phyloP scores from a whole-genome alignment of 2,329 filamentous ascomycete genomes.

The Ilyonectria destructans region DNA sequence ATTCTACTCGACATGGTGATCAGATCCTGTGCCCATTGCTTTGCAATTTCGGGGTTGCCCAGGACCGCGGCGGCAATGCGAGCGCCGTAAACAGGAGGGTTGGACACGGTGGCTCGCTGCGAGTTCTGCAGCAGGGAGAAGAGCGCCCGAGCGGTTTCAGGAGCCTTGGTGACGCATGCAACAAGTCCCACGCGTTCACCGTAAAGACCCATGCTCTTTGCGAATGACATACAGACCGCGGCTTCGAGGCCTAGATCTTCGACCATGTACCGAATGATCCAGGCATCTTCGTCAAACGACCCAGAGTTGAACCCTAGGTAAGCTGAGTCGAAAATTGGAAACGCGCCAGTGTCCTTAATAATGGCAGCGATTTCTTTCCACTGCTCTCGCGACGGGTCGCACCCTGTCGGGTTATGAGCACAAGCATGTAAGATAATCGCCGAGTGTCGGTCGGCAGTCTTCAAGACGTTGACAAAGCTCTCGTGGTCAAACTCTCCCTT shows the following conservation, averaged over 20 bases:
- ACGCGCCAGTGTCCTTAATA: conserved; percentile 24
- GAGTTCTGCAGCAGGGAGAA: conserved; percentile 52
- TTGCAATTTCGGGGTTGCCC: conserved; percentile 43
- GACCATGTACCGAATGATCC: conserved; percentile 38
- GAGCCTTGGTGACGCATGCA: conserved; percentile 44
- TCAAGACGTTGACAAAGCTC: conserved; percentile 47
- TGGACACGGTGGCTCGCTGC: conserved; percentile 55
- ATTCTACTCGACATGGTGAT: conserved; percentile 57
- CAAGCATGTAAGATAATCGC: conserved; percentile 59
- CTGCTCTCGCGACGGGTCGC: conserved; percentile 50
- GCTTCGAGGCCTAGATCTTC: conserved; percentile 62
- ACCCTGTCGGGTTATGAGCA: conserved; percentile 61
- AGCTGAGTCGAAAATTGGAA: conserved; percentile 39
- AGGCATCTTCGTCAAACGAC: conserved; percentile 41
- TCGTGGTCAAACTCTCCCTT: conserved; percentile 53
- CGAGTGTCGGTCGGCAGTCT: conserved; percentile 42
- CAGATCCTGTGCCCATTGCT: conserved; percentile 56
- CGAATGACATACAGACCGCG: conserved; percentile 73
- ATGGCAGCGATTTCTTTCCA: conserved; percentile 45
- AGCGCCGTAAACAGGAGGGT: conserved; percentile 55
- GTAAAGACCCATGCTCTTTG: conserved; percentile 70
- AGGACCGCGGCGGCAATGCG: conserved; percentile 55
- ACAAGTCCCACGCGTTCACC: conserved; percentile 55
- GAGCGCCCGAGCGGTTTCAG: conserved; percentile 34
- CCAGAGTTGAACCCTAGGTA: conserved; percentile 45